Conservation (phyloP, 2,329 filamentous ascomycete genomes). For the Fusarium musae region DNA sequence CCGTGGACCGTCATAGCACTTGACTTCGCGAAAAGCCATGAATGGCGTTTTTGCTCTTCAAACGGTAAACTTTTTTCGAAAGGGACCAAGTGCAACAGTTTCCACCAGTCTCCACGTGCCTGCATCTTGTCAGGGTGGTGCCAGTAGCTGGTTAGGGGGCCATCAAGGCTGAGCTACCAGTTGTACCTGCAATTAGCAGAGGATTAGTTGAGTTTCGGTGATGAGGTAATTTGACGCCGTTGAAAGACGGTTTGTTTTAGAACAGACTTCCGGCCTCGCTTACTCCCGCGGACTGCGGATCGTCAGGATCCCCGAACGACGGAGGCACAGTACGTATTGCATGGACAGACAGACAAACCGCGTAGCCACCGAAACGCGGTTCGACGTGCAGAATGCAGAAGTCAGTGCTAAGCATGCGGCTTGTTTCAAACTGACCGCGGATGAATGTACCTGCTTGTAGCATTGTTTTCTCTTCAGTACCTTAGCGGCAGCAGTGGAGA, state of each 20-base stretch:
- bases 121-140: constrained; percentile 28
- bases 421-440: constrained; percentile 22
- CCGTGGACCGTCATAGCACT: constrained; percentile 7
- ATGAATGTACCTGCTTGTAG: constrained; percentile 13
- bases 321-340: neutral
- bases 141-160: constrained; percentile 14
- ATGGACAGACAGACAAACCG: neutral
- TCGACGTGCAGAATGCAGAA: constrained; percentile 10
- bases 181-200: neutral
- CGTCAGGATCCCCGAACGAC: neutral
- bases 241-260: constrained; percentile 12
- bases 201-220: neutral
- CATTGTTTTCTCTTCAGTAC: neutral
- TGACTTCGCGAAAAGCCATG: neutral
- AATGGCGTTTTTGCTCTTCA: constrained; percentile 17
- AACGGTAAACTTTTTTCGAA: constrained; percentile 38
- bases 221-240: constrained; percentile 12
- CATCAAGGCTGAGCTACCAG: constrained; percentile 16
- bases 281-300: constrained; percentile 27
- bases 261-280: constrained; percentile 7
- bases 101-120: constrained; percentile 40
- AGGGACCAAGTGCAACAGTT: constrained; percentile 39
- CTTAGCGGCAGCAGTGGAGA: constrained; percentile 24
- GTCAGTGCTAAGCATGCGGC: constrained; percentile 18
- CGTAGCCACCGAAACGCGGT: constrained; percentile 7